These are phyloP conservation scores for Rhododendron henanense DNA, from an alignment of 148 eudicot species.

Conservation along the genomic window DNA sequence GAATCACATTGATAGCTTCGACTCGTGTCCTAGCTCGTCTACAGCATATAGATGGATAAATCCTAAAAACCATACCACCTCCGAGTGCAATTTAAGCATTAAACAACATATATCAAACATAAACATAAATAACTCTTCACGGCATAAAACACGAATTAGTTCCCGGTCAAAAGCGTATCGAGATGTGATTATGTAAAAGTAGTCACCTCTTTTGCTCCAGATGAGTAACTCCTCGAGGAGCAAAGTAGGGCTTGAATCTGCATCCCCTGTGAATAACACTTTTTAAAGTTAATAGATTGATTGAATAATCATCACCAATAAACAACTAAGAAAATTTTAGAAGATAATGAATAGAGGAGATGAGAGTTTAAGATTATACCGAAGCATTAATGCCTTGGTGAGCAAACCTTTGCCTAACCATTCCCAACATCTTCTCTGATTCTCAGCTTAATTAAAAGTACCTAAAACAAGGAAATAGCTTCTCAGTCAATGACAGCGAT, in stretches of 20 bases:
- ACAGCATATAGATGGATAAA: neutral
- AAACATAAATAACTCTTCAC: neutral
- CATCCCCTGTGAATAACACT: slow-evolving; percentile 10
- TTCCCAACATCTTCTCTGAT: slow-evolving; percentile 39
- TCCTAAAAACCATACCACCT: neutral
- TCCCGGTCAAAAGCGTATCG: neutral
- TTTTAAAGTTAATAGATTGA: neutral
- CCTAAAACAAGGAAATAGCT: neutral
- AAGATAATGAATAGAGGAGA: neutral
- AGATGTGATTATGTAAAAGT: too few relatives aligned
- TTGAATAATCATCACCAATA: neutral
- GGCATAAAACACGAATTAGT: neutral
- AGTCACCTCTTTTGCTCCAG: slow-evolving; percentile 48
- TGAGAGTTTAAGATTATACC: slow-evolving; percentile 15
- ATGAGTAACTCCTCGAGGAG: slow-evolving; percentile 43
- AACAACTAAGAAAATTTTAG: neutral
- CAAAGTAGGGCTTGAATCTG: slow-evolving; percentile 16
- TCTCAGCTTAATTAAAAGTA: neutral
- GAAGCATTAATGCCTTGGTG: slow-evolving; percentile 22
- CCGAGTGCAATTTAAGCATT: neutral
- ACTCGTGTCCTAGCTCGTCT: too few relatives aligned
- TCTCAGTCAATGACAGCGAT: neutral
- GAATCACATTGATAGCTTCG: too few relatives aligned
- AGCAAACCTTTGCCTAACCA: slow-evolving; percentile 31
- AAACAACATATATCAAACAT: neutral